Conservation (phyloP, 2,329 filamentous ascomycete genomes). For the Tolypocladium cylindrosporum region DNA sequence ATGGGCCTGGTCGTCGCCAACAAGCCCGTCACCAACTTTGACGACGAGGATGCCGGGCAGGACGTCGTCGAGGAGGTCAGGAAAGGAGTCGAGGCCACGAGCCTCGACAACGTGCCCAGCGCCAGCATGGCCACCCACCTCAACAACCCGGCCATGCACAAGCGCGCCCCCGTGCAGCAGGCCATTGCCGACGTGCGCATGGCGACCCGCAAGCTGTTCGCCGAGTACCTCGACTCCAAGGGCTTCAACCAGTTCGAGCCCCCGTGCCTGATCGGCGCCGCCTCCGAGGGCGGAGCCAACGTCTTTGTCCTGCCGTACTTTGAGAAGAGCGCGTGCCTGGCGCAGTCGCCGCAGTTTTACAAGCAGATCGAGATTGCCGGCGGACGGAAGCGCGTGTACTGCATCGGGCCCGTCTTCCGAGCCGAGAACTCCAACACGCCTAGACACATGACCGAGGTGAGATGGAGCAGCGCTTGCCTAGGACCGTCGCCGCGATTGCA, state of each 20-base stretch:
- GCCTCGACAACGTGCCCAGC: conserved; percentile 45
- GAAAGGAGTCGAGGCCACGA: conserved; percentile 31
- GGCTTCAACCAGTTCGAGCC: conserved; percentile 81
- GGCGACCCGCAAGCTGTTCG: conserved; percentile 60
- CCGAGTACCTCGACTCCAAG: conserved; percentile 64
- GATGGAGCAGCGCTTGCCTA: neutral
- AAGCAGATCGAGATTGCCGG: conserved; percentile 81
- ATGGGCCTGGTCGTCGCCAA: conserved; percentile 47
- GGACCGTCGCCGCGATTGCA: neutral
- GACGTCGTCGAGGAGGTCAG: conserved; percentile 31
- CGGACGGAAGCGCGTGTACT: conserved; percentile 66
- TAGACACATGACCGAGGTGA: conserved; percentile 69
- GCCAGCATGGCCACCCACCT: conserved; percentile 78
- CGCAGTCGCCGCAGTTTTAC: conserved; percentile 76
- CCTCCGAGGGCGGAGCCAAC: conserved; percentile 86
- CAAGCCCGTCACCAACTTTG: conserved; percentile 46
- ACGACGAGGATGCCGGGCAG: conserved; percentile 39
- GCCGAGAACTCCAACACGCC: conserved; percentile 82
- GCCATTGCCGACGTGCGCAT: conserved; percentile 52
- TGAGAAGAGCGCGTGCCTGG: conserved; percentile 68
- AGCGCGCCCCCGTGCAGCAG: conserved; percentile 83
- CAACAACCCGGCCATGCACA: conserved; percentile 87
- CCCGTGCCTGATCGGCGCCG: conserved; percentile 78
- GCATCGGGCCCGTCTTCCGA: conserved; percentile 72
- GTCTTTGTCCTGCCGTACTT: conserved; percentile 91